Percentiles rank a stretch among this genome's conserved stretches.
phyloP scores from a whole-genome alignment of 352 stramenopile species.

The Phytophthora citrophthora region DNA sequence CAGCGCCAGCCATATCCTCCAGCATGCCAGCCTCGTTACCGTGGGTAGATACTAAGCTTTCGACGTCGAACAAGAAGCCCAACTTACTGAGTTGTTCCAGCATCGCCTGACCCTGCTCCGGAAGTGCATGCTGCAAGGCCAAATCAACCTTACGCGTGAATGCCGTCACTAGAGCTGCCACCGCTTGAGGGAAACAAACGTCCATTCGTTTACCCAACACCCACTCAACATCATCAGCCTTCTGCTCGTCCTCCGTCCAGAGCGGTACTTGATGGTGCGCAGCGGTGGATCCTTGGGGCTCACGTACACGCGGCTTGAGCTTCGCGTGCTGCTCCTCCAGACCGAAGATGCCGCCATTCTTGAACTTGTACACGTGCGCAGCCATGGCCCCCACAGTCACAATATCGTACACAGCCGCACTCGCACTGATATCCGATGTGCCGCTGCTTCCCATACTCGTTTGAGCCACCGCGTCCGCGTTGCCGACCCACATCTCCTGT shows the following conservation, averaged over 20 bases:
- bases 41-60: slow-evolving; percentile 86
- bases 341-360: slow-evolving; percentile 81
- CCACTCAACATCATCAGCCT: slow-evolving; percentile 79
- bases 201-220: slow-evolving; percentile 85
- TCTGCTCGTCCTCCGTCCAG: slow-evolving; percentile 86
- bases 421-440: slow-evolving; percentile 35
- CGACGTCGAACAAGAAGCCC: slow-evolving; percentile 84
- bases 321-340: slow-evolving; percentile 79
- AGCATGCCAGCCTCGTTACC: slow-evolving; percentile 90
- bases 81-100: slow-evolving; percentile 81
- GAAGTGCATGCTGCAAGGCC: slow-evolving; percentile 59
- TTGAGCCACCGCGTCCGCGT: slow-evolving; percentile 46
- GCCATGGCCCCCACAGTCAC: slow-evolving; percentile 89
- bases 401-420: slow-evolving; percentile 75
- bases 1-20: slow-evolving; percentile 84
- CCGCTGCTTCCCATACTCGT: slow-evolving; percentile 39
- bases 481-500: slow-evolving; percentile 88
- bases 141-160: slow-evolving; percentile 86
- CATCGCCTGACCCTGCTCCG: slow-evolving; percentile 60
- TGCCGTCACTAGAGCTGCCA: slow-evolving; percentile 78
- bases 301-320: slow-evolving; percentile 65
- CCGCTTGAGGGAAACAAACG: slow-evolving; percentile 82
- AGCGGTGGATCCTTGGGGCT: slow-evolving; percentile 47
- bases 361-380: slow-evolving; percentile 90
- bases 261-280: slow-evolving; percentile 71